Evolutionary conservation across 305 asterid species (phyloP).

Genomic region (Galium porrigens): DNA sequence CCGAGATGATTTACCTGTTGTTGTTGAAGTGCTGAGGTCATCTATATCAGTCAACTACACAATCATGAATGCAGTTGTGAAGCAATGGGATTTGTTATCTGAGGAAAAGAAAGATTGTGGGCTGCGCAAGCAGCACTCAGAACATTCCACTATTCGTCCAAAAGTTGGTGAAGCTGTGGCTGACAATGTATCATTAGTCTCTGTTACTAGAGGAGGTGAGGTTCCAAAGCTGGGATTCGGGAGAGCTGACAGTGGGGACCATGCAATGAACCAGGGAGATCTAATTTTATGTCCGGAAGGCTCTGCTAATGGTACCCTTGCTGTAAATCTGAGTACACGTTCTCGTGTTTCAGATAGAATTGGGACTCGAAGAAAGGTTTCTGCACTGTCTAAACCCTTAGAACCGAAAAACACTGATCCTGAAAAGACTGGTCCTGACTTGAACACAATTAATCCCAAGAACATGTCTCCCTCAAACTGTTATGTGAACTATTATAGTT

Average conservation of each 20-base stretch:
- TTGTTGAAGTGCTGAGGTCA: conserved; percentile 49
- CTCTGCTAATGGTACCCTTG: conserved; percentile 53
- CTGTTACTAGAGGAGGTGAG: conserved; percentile 30
- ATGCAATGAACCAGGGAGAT: conserved; percentile 31
- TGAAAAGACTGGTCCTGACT: conserved; percentile 19
- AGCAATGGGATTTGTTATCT: conserved; percentile 42
- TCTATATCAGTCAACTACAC: conserved; percentile 27
- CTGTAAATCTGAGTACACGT: conserved; percentile 25
- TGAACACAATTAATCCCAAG: conserved; percentile 13
- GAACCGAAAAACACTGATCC: conserved; percentile 8
- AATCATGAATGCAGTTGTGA: conserved; percentile 38
- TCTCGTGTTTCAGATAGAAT: conserved; percentile 27
- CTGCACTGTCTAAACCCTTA: conserved; percentile 3
- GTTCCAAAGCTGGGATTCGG: conserved; percentile 20
- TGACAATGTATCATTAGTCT: conserved; percentile 23
- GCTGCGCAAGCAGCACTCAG: conserved; percentile 21
- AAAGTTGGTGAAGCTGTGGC: conserved; percentile 26
- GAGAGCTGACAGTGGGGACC: conserved; percentile 29
- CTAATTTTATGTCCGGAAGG: conserved; percentile 59
- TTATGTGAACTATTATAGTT: conserved; percentile 57
- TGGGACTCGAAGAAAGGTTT: conserved; percentile 25
- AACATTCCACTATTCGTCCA: conserved; percentile 19
- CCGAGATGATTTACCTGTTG: conserved; percentile 41
- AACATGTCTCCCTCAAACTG: conserved; percentile 22
- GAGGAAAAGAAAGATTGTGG: conserved; percentile 29